phyloP scores from a whole-genome alignment of 345 rosid species.

The Nasturtium officinale region DNA sequence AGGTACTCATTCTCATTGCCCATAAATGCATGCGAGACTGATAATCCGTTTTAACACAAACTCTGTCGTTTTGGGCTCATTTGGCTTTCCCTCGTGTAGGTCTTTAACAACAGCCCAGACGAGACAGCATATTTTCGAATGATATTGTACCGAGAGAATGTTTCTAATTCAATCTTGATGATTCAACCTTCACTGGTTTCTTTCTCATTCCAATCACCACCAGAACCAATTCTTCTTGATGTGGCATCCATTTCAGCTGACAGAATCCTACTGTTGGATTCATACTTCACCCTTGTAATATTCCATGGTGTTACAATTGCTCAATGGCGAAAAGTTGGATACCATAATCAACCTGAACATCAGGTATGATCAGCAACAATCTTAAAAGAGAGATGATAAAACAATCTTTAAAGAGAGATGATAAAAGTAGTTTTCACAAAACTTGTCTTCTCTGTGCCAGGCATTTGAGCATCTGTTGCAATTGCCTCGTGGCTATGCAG shows the following conservation, averaged over 20 bases:
- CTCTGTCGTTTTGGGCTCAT: background rate
- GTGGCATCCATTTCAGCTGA: conserved; percentile 91
- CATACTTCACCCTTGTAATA: conserved; percentile 81
- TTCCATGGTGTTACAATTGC: conserved; percentile 93
- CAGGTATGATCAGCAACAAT: conserved; percentile 52
- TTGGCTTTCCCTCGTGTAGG: conserved; percentile 53
- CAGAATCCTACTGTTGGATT: conserved; percentile 80
- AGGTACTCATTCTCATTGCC: conserved; percentile 50
- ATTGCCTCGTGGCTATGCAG: conserved; percentile 70
- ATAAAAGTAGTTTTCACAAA: no score
- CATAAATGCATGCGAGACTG: conserved; percentile 5
- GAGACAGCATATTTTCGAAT: conserved; percentile 95
- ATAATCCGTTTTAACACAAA: background rate
- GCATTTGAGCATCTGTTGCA: conserved; percentile 80
- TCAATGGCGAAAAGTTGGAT: conserved; percentile 96
- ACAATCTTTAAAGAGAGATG: no score
- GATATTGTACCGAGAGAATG: conserved; percentile 86
- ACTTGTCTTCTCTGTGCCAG: conserved; percentile 44
- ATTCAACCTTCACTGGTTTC: conserved; percentile 95
- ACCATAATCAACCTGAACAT: conserved; percentile 88
- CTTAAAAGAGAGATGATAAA: background rate
- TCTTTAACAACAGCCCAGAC: conserved; percentile 95
- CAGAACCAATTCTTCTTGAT: conserved; percentile 87
- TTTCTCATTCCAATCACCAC: conserved; percentile 82
- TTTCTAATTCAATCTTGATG: conserved; percentile 89